Base-by-base conservation (phyloP, 164 flowering plant genomes). In the Vitis rotundifolia region DNA sequence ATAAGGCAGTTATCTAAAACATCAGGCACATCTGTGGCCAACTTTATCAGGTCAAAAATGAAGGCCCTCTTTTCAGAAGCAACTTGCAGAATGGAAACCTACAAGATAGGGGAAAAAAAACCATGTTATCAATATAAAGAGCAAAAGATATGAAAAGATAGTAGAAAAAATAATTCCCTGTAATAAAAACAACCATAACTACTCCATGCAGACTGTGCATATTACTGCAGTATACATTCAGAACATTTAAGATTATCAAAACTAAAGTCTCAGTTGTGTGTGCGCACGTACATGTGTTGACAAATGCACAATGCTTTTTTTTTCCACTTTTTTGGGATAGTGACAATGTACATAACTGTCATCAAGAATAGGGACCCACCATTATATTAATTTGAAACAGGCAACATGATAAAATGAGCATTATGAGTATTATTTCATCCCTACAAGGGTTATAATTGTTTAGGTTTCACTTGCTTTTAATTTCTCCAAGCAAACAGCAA, bases 21-120 rank as follows among this genome's bases (percentile, higher is more conserved):
- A 44, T 71, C 75, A 49, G 97, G 91, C 26, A 65, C 85, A 22
- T 88, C 93, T 59, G 78, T 67, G 67, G 52, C 79, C 76, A 95
- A 78, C 83, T 87, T 91, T 71, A 93, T 87, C 77, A 95, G 71
- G 87, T 95, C 99, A 63, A 95, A 57, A 71, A 95, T 85, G 77
- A 85, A 91, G 67, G 83, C 99, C 76, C 51, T 76, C 74, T 77
- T 84, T 48, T 89, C 92, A 51, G 97, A 89, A 69, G 97, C 96
- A 78, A 95, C 88, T 79, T 95, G 98, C 88, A 95, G 86, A 71
- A 95, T 95, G 65, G 98, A 93, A 59, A 95, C 98, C 98, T 95
- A 94, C 60, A 72, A 73, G 70, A 83, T 69, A 54, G 58, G 44
- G 48, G 22, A 69, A 55, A 14, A 22, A 22, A 19, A 61, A 5